Evolutionary conservation across 2,329 filamentous ascomycete genomes (phyloP), one percentile per base, ranked within the genome.

Genomic region (Penicillium concentricum): DNA sequence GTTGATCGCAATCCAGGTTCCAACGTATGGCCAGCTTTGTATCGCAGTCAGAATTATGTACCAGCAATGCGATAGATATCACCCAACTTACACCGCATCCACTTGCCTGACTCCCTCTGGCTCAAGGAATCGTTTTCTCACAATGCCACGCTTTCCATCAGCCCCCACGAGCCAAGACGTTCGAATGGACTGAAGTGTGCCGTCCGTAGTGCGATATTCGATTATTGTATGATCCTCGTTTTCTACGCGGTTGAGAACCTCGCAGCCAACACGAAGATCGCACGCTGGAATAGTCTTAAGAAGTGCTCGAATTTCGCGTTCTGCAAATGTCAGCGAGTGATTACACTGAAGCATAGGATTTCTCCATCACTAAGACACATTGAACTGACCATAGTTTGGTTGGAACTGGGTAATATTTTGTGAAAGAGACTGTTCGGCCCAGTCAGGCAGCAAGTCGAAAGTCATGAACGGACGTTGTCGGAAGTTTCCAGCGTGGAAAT

Each of bases 1-100:
- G 54, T 83, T 83, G 4, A 76, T 63, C 1, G 81, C 80, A 4
- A 82, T 74, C 80, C 81, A 82, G 0, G 67, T 71, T 39, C 71
- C 68, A 30, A 71, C 61, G 12, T 68, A 68, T 26, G 41, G 41
- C 41, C 41, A 43, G 12, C 41, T 43, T 26, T 8, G 15, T 9
- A 5, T 10, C 2, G 22, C 2, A 10, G 41, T 43, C 15, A 43
- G 41, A 16, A 4, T n/a, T 26, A 9, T 24, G 7, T 24, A 13
- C 5, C 18, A 43, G 28, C 8, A 6, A 9, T 43, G 22, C 7
- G 22, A 12, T 39, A 5, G 8, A 28, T 13, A 15, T 24, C 15
- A n/a, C 7, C 12, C 15, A 3, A 43, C 41, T 43, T 28, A 43
- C 15, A 64, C 57, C 16, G 63, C 65, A 34, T 52, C 56, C 42